These are phyloP conservation scores for Globisporangium spiculum DNA, from an alignment of 352 stramenopile genomes.

Conservation along the genomic window DNA sequence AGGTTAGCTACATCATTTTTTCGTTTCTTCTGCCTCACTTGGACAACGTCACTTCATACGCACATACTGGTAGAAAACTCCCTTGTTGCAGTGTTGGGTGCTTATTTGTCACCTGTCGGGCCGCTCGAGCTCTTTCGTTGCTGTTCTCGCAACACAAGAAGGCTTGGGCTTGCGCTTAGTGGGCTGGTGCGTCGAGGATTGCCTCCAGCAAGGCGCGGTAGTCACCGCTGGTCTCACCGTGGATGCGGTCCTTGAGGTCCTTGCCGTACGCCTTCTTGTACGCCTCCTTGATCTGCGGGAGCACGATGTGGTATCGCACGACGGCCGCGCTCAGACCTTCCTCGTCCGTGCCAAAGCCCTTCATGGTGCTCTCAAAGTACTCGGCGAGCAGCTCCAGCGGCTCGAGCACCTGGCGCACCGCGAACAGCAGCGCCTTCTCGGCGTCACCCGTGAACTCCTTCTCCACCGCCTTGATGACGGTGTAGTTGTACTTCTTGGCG, in stretches of 20 bases:
- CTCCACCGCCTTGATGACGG: constrained; percentile 27
- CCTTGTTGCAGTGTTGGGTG: neutral
- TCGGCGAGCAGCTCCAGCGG: constrained; percentile 30
- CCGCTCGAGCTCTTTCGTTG: neutral
- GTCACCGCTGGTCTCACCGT: constrained; percentile 77
- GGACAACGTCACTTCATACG: neutral
- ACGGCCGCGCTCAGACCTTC: constrained; percentile 51
- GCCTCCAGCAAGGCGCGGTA: constrained; percentile 66
- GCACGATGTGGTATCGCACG: constrained; percentile 79
- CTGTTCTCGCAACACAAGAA: neutral
- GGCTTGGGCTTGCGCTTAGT: constrained; percentile 11
- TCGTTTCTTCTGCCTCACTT: neutral
- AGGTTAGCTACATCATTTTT: constrained; percentile 2
- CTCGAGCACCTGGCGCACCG: constrained; percentile 30
- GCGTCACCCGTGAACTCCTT: constrained; percentile 32
- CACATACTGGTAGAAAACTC: neutral
- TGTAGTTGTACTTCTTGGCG: constrained; percentile 32
- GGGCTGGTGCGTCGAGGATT: constrained; percentile 40
- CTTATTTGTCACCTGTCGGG: neutral
- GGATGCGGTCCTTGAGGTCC: constrained; percentile 77
- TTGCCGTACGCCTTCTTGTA: constrained; percentile 81
- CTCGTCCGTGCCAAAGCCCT: constrained; percentile 42
- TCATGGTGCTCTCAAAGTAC: constrained; percentile 40
- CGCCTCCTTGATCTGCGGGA: constrained; percentile 64
- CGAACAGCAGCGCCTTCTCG: constrained; percentile 27